phyloP scores from a whole-genome alignment of 176 grass and related monocot genomes.

The Thinopyrum elongatum region DNA sequence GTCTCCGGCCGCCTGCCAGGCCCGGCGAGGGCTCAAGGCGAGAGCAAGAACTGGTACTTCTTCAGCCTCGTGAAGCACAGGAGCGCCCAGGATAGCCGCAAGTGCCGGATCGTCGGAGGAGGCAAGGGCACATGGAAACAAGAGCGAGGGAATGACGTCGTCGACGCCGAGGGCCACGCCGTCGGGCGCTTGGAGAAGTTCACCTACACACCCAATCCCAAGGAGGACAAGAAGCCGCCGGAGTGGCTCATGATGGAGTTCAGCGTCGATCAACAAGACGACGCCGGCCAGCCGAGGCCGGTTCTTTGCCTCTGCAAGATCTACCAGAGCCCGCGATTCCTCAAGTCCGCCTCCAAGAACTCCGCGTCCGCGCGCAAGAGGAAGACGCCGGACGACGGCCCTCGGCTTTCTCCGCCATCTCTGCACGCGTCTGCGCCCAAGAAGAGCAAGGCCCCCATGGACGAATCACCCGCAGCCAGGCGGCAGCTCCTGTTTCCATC shows the following conservation, averaged over 20 bases:
- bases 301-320: conserved; percentile 18
- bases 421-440: background rate
- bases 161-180: background rate
- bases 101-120: background rate
- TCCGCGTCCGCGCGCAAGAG: background rate
- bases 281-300: background rate
- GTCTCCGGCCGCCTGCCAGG: background rate
- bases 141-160: background rate
- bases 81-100: background rate
- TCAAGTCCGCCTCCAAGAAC: background rate
- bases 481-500: background rate
- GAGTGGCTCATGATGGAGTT: conserved; percentile 26
- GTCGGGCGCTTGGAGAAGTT: background rate
- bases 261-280: background rate
- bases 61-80: background rate
- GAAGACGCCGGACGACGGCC: background rate
- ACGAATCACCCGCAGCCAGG: background rate
- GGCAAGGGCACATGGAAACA: background rate
- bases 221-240: background rate
- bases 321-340: background rate
- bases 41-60: background rate
- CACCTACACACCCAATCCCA: background rate
- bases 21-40: background rate
- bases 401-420: background rate
- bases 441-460: background rate